Evolutionary conservation across 2,329 filamentous ascomycete species (phyloP), one percentile per base, ranked within the genome.

Genomic region (Ceratocystis albifundus): DNA sequence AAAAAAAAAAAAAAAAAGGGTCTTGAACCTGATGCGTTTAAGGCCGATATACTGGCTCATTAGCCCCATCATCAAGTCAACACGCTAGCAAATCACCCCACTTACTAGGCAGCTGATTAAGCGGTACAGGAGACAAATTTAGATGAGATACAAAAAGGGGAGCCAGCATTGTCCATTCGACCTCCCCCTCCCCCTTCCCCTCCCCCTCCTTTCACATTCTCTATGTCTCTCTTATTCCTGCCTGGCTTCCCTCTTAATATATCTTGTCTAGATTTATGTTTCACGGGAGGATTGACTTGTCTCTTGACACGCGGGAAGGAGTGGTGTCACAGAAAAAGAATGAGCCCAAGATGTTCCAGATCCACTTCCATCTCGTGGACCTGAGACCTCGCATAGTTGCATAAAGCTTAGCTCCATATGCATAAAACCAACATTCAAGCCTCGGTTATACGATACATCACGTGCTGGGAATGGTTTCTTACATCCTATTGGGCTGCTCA

Each of bases 251-350:
- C 36, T 41, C 36, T 53, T 22, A 5, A 53, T 28, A 53, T 53
- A 15, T 17, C n/a, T n/a, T 25, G 48, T 15, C 22, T 15, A 2
- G 48, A 10, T 15, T 53, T 22, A 53, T 25, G 48, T 53, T 25
- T 8, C 22, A 28, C 48, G 4, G 3, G 15, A 53, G 48, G 48
- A 53, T 53, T 53, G 48, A 53, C 48, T 53, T 53, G 20, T 4
- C 48, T 53, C 8, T 53, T 53, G 48, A 53, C 22, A 53, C 20
- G 15, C 48, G 48, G 48, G 48, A 53, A 53, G 48, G 48, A 53
- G 36, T 15, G 36, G 36, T 53, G 22, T 15, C 22, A 53, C 48
- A 28, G 22, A 28, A 53, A 28, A 41, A 41, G 36, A 41, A 41
- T 12, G 12, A 41, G 36, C 36, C 36, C 4, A 41, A 41, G 10